phyloP scores from a whole-genome alignment of 2,329 filamentous ascomycete species.

The Ascomycota sp. region DNA sequence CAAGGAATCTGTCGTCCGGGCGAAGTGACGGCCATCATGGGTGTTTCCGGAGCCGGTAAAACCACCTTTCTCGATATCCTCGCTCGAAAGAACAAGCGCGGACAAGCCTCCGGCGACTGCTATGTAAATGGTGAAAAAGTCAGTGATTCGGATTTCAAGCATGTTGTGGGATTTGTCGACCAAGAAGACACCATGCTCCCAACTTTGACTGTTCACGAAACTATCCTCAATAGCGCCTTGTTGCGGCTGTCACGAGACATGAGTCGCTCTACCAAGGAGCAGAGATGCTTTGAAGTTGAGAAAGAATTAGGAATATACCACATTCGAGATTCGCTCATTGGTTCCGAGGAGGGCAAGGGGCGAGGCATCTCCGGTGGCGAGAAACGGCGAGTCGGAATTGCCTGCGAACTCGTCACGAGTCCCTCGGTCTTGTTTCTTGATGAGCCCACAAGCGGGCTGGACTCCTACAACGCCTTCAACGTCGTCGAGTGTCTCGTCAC shows the following conservation, averaged over 20 bases:
- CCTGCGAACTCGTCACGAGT: slow-evolving; percentile 91
- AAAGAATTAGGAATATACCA: slow-evolving; percentile 86
- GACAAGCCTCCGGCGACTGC: slow-evolving; percentile 57
- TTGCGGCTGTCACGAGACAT: slow-evolving; percentile 85
- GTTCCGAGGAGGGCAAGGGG: slow-evolving; percentile 83
- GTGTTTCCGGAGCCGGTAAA: slow-evolving; percentile 90
- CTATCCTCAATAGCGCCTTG: slow-evolving; percentile 82
- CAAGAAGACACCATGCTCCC: slow-evolving; percentile 95
- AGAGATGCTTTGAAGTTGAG: slow-evolving; percentile 80
- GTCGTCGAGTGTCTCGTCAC: slow-evolving; percentile 92
- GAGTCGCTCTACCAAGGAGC: slow-evolving; percentile 71
- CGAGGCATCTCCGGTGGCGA: slow-evolving; percentile 94
- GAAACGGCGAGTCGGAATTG: slow-evolving; percentile 88
- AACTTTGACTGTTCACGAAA: slow-evolving; percentile 92
- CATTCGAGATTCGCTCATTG: slow-evolving; percentile 87
- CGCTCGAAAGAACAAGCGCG: slow-evolving; percentile 91
- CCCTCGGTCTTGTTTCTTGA: slow-evolving; percentile 94
- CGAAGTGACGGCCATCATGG: slow-evolving; percentile 96
- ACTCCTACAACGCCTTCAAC: slow-evolving; percentile 95
- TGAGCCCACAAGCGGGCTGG: slow-evolving; percentile 87
- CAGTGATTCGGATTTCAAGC: slow-evolving; percentile 65
- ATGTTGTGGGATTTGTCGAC: slow-evolving; percentile 88
- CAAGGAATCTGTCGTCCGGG: slow-evolving; percentile 80
- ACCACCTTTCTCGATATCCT: slow-evolving; percentile 94
- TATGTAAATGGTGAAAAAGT: slow-evolving; percentile 89